Evolutionary conservation across 768 basidiomycete genomes (phyloP), one percentile per base, ranked within the genome.

Genomic region (Panaeolus papilionaceus): DNA sequence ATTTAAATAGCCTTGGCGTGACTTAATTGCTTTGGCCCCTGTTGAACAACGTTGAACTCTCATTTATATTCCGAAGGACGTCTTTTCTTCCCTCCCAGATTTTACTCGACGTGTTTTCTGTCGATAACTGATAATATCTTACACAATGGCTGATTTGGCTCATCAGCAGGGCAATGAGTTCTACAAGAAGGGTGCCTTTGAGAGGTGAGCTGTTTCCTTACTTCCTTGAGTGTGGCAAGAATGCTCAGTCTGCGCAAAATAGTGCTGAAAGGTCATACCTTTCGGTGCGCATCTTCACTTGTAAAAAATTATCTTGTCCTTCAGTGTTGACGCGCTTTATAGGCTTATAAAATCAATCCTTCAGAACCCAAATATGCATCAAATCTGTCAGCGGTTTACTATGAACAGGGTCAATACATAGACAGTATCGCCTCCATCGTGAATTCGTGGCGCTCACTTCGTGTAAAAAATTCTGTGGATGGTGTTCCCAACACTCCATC

Each of bases 331-430:
- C 20, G 4, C 7, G 11, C 33, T 33, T 64, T 18, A 16, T 8
- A 73, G 73, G 73, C 73, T 0, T 42, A 64, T 12, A 64, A 45
- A 39, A 47, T 72, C 2, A 67, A 72, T 38, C 54, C 65, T 9
- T 5, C 47, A 28, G 74, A 73, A 45, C 70, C 72, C 1, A 73
- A 74, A 47, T 74, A 73, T 45, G 62, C 71, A 0, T 74, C 74
- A 11, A 75, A 75, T 47, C 71, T 74, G 1, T 73, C 71, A 14
- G 74, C 74, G 5, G 73, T 69, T 2, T 62, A 68, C 26, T 75
- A 71, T 47, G 73, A 75, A 33, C 67, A 68, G 37, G 74, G 72
- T 0, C 63, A 58, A 16, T 74, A 75, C 42, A 49, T 38, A 28
- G 47, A 64, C 16, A 62, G 66, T 62, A 67, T 71, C 54, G 63